Evolutionary conservation across 148 eudicot species (phyloP), one percentile per base, ranked within the genome.

Genomic region (Silene latifolia): DNA sequence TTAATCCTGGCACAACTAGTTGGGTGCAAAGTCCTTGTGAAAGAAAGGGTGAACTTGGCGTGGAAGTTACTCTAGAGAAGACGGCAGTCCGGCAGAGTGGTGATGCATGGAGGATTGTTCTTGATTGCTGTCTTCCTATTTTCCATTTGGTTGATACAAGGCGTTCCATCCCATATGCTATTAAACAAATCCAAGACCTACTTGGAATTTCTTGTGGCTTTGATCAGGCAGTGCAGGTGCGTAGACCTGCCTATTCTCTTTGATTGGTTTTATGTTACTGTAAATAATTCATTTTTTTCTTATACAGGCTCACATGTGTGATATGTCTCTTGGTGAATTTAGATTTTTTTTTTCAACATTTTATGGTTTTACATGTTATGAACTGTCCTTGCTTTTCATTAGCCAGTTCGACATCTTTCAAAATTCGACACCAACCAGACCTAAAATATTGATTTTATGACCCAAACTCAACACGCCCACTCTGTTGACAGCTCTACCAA

Each of bases 171-270:
- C 99, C 97, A 32, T 87, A 89, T 84, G 96, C 98, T 17, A 89
- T 92, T 29, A 96, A 92, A 77, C 97, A 96, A 85, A 86, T 96
- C 56, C 91, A 96, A 72, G 94, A 96, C 69, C 84, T 92, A 17
- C 86, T 96, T 57, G 99, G 99, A 58, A 90, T 96, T 63, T 87
- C 98, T 53, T 88, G 97, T 82, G 90, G 93, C 39, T 96, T 96
- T 75, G 96, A 96, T 80, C 99, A 92, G 75, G 98, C 92, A 61
- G 91, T 95, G 69, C 97, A 93, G 98, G 98, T 93, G 83, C 73
- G 1, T 71, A 14, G 25, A 10, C 15, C 29, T 63, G 59, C 60
- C n/a, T 70, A 20, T 63, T 79, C 18, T 42, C 5, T 20, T 14
- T 72, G 44, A 42, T 1, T 14, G 19, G 7, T 69, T 5, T 64